Conservation (phyloP, 306 rosid genomes). For the Geum urbanum region DNA sequence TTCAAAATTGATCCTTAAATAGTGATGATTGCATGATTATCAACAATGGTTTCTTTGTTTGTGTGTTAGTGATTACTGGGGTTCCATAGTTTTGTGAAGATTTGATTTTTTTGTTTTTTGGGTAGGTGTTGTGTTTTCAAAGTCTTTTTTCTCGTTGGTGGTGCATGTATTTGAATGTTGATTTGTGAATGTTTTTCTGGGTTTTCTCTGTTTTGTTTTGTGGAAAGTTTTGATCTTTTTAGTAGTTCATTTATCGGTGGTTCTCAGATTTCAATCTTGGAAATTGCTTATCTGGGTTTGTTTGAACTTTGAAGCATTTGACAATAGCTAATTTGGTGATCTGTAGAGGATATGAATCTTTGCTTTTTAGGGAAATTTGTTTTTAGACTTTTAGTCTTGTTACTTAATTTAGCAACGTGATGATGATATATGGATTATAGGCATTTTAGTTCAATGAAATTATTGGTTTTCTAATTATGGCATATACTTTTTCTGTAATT, state of each 20-base stretch:
- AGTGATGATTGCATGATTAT: neutral
- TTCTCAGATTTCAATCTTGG: constrained; percentile 6
- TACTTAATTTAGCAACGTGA: constrained; percentile 6
- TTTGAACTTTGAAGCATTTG: constrained; percentile 3
- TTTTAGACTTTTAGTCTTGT: neutral
- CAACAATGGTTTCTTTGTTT: neutral
- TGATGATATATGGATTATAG: neutral
- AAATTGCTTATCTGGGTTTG: constrained; percentile 5
- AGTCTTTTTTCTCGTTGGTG: neutral
- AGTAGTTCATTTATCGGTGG: neutral
- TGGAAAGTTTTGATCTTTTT: neutral
- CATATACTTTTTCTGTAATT: neutral
- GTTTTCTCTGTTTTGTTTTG: neutral
- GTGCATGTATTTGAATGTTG: neutral
- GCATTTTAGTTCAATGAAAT: neutral
- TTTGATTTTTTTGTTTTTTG: neutral
- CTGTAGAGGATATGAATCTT: neutral
- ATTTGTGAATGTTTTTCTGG: neutral
- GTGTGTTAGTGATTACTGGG: neutral
- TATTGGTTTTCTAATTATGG: constrained; percentile 7
- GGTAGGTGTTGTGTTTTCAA: neutral
- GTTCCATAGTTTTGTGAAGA: neutral
- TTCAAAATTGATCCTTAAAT: neutral
- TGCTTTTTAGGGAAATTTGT: neutral
- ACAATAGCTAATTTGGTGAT: neutral